These are phyloP conservation scores for Paecilomyces dactylethromorphus DNA, from an alignment of 2,329 filamentous ascomycete species.

Conservation along the genomic window DNA sequence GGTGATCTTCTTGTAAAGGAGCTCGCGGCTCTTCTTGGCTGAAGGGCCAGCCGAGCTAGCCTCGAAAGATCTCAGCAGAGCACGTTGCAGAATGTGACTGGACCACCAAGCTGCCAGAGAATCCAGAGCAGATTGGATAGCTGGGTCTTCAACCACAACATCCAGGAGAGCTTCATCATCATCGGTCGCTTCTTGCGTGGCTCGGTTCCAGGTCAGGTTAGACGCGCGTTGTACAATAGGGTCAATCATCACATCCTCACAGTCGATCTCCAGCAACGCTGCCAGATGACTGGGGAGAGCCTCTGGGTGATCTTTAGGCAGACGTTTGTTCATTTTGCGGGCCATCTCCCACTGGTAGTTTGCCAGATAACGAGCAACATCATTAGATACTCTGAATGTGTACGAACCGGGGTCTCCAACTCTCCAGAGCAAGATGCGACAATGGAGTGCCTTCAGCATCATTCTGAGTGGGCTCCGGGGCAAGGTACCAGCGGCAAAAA, in stretches of 20 bases:
- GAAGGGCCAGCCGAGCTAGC: conserved; percentile 42
- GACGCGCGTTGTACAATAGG: conserved; percentile 77
- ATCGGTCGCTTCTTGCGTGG: conserved; percentile 60
- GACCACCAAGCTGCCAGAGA: conserved; percentile 91
- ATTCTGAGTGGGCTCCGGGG: conserved; percentile 74
- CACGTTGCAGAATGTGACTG: conserved; percentile 63
- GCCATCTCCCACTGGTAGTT: conserved; percentile 76
- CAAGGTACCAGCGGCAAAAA: conserved; percentile 81
- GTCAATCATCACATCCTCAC: conserved; percentile 72
- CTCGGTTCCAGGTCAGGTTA: conserved; percentile 81
- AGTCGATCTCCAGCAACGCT: conserved; percentile 68
- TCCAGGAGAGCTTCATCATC: conserved; percentile 68
- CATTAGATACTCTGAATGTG: conserved; percentile 58
- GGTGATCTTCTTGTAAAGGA: conserved; percentile 51
- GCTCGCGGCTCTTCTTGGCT: conserved; percentile 32
- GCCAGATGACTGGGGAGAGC: conserved; percentile 70
- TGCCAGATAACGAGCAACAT: conserved; percentile 66
- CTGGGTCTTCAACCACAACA: conserved; percentile 74
- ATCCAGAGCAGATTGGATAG: conserved; percentile 80
- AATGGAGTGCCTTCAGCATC: conserved; percentile 88
- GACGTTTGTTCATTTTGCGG: conserved; percentile 49
- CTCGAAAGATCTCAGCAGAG: conserved; percentile 59
- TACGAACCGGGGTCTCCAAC: conserved; percentile 60
- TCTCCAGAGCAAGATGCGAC: conserved; percentile 83
- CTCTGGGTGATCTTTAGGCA: conserved; percentile 52